Evolutionary conservation across 352 stramenopile species (phyloP).

Genomic region (Globisporangium takayamanum): DNA sequence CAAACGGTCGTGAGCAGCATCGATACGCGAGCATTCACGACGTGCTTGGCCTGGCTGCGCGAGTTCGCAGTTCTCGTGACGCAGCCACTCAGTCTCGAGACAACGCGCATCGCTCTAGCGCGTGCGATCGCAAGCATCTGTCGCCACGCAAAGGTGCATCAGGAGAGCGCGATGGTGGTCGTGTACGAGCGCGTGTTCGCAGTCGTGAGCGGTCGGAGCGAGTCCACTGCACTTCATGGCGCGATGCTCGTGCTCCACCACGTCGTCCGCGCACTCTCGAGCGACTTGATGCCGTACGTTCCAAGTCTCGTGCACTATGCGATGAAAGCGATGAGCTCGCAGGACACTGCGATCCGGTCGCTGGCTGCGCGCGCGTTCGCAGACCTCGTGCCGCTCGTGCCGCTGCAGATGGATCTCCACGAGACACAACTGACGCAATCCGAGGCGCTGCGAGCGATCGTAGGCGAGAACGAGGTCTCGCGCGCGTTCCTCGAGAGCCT

Average conservation of each 20-base stretch:
- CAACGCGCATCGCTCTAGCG: conserved; percentile 29
- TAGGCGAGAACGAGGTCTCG: conserved; percentile 48
- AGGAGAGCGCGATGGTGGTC: conserved; percentile 35
- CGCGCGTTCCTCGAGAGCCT: conserved; percentile 65
- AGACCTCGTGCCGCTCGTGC: conserved; percentile 59
- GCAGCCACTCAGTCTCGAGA: conserved; percentile 15
- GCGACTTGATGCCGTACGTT: conserved; percentile 42
- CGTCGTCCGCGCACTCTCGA: conserved; percentile 29
- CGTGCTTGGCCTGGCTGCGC: conserved; percentile 41
- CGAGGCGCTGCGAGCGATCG: conserved; percentile 13
- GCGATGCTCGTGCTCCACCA: conserved; percentile 55
- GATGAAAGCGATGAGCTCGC: conserved; percentile 60
- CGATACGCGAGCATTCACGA: conserved; percentile 17
- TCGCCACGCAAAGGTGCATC: conserved; percentile 19
- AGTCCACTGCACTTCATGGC: conserved; percentile 17
- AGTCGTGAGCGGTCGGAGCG: conserved; percentile 13
- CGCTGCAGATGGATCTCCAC: conserved; percentile 66
- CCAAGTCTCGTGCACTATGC: conserved; percentile 63
- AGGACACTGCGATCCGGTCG: conserved; percentile 29
- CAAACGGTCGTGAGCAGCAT: conserved; percentile 30
- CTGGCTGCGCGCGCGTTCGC: conserved; percentile 61
- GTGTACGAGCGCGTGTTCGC: conserved; percentile 49
- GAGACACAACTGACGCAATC: background rate
- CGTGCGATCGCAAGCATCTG: conserved; percentile 44
- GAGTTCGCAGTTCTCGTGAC: conserved; percentile 23